Base-by-base conservation (phyloP, 1,284 basidiomycete genomes). In the Stereum hirsutum region DNA sequence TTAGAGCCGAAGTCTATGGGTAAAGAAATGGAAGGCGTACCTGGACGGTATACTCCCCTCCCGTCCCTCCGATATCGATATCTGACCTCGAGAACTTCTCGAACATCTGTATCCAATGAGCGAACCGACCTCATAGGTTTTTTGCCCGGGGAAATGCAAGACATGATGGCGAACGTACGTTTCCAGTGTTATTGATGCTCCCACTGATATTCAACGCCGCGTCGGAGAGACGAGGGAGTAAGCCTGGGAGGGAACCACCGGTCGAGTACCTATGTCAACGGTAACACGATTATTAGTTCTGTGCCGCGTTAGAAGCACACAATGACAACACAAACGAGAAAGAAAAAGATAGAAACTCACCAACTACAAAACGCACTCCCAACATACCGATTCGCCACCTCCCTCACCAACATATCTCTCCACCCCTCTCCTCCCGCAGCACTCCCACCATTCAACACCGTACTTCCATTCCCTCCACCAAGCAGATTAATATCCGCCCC, bases 341-440 rank as follows among this genome's bases (percentile, higher is more conserved):
- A n/a, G 11, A 34, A 34, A 19, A 34, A 30, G 8, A n/a, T 8
- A 30, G 28, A 21, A 11, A 65, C 76, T 56, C 50, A 85, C 92
- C 93, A 97, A 50, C 87, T 89, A 61, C 93, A 95, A 50, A 95
- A 74, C 1, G 78, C 79, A 44, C 88, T 85, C 30, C 82, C 69
- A 52, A 90, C 69, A 60, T 92, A 95, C 23, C 91, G 74, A 55
- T 90, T 89, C 12, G 82, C 85, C 45, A 91, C 60, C 59, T 89
- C 78, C 40, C 85, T 72, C 52, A 70, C 70, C 15, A 95, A 66
- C 3, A 70, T 64, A 23, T 68, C 63, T 2, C 65, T 68, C 89
- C 89, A 91, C 5, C 75, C 78, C 53, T 87, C 82, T 38, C 76
- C 70, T 28, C 57, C 52, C 0, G 72, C 74, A 1, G 73, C 68